Evolutionary conservation across 1,139 yeast species (phyloP), one percentile per base, ranked within the genome.

Genomic region (Casaregolazyma lundiana): DNA sequence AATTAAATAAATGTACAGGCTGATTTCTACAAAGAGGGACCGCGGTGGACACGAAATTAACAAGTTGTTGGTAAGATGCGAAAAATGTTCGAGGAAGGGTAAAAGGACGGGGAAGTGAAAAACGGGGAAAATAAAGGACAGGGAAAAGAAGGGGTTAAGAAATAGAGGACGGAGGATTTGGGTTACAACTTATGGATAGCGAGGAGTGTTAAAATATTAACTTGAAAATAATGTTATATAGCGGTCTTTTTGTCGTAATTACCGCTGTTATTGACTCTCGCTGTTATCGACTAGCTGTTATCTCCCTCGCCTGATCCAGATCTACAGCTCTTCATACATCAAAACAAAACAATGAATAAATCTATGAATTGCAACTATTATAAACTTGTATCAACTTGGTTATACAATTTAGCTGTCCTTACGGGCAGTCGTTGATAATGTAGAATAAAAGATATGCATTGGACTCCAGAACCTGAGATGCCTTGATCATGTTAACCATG

Each of bases 391-490:
- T n/a, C n/a, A n/a, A n/a, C n/a, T n/a, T 22, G 16, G 17, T 22
- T 17, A 7, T 13, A 17, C n/a, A 20, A 30, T 19, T 13, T 7
- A 3, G 3, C 11, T 18, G 5, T 29, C 22, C 24, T 26, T 30
- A 19, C 13, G 50, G 47, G 13, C 47, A 47, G 24, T 50, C 51
- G 38, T 77, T 83, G 17, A 84, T 75, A 46, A 86, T 78, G 67
- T 88, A 90, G 59, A 84, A 88, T 52, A 89, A 66, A 56, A 90
- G 69, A 64, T 90, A 90, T 24, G 96, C 96, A 56, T 78, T 82
- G 26, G 85, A 73, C 43, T 73, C 50, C 19, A 78, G 68, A 11
- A 89, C 96, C 49, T 81, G 82, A 43, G 78, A 75, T 50, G 76
- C 80, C 5, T 80, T 63, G 15, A 88, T 75, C 47, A 78, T 64